Percentiles rank a stretch among this genome's conserved stretches.
phyloP scores from a whole-genome alignment of 2,329 filamentous ascomycete genomes.

The Colletotrichum coccodes region DNA sequence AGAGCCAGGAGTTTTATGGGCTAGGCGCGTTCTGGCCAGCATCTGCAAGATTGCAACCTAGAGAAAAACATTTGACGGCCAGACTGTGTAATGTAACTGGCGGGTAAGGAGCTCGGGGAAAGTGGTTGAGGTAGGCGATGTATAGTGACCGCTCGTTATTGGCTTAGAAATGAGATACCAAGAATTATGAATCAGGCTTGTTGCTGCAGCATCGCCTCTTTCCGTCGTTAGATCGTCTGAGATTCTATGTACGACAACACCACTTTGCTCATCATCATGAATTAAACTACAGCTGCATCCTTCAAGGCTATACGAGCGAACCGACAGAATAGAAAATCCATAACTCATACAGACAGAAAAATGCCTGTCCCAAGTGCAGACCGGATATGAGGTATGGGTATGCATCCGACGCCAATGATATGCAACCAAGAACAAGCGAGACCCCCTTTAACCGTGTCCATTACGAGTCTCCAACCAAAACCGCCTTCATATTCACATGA shows the following conservation, averaged over 20 bases:
- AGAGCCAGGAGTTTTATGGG: background rate
- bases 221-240: background rate
- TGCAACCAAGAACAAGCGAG: conserved; percentile 37
- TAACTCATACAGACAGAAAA: conserved; percentile 41
- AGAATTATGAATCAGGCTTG: no score
- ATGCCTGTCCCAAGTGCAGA: conserved; percentile 44
- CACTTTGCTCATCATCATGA: conserved; percentile 20
- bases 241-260: background rate
- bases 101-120: no score
- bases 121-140: no score
- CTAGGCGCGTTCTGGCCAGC: background rate
- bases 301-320: conserved; percentile 24
- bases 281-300: conserved; percentile 29
- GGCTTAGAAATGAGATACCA: no score
- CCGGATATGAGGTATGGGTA: conserved; percentile 38
- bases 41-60: no score
- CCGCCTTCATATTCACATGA: conserved; percentile 28
- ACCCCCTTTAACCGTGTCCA: conserved; percentile 20
- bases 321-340: conserved; percentile 23
- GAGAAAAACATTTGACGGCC: no score
- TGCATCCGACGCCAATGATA: conserved; percentile 47
- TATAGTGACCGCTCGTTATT: no score
- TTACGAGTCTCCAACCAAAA: background rate
- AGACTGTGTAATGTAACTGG: no score
- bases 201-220: no score